Conservation (phyloP, 1,139 yeast genomes). For the Blastobotrys elegans region DNA sequence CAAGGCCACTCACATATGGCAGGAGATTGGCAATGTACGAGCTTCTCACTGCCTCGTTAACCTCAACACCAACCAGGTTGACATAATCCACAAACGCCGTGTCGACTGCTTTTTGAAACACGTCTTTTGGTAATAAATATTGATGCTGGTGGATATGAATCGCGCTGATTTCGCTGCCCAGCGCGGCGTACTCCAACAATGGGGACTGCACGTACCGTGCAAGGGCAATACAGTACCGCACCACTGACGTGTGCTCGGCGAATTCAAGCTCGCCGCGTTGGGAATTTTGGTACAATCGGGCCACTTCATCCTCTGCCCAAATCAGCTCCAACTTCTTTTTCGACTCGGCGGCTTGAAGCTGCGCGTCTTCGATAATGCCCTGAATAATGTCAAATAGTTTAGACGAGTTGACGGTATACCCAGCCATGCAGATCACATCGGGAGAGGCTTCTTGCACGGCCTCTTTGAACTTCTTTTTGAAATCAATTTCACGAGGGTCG, state of each 20-base stretch:
- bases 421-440: slow-evolving; percentile 86
- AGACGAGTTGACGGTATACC: slow-evolving; percentile 72
- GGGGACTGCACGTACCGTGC: slow-evolving; percentile 93
- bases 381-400: slow-evolving; percentile 54
- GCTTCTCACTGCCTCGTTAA: slow-evolving; percentile 81
- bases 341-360: slow-evolving; percentile 44
- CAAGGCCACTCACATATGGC: slow-evolving; percentile 83
- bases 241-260: slow-evolving; percentile 79
- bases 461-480: slow-evolving; percentile 57
- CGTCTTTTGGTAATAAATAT: slow-evolving; percentile 59
- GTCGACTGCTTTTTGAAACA: slow-evolving; percentile 62
- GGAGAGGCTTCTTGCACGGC: slow-evolving; percentile 54
- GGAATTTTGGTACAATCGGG: slow-evolving; percentile 80
- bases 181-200: slow-evolving; percentile 75
- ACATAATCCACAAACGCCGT: slow-evolving; percentile 85
- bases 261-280: slow-evolving; percentile 71
- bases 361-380: slow-evolving; percentile 51
- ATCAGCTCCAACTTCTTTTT: slow-evolving; percentile 46
- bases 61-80: slow-evolving; percentile 87
- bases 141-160: slow-evolving; percentile 75
- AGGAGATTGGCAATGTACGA: slow-evolving; percentile 64
- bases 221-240: slow-evolving; percentile 81
- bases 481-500: slow-evolving; percentile 54
- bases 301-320: slow-evolving; percentile 93
- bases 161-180: slow-evolving; percentile 68